Conservation (phyloP, 2,329 filamentous ascomycete species). For the Aspergillus sp. region DNA sequence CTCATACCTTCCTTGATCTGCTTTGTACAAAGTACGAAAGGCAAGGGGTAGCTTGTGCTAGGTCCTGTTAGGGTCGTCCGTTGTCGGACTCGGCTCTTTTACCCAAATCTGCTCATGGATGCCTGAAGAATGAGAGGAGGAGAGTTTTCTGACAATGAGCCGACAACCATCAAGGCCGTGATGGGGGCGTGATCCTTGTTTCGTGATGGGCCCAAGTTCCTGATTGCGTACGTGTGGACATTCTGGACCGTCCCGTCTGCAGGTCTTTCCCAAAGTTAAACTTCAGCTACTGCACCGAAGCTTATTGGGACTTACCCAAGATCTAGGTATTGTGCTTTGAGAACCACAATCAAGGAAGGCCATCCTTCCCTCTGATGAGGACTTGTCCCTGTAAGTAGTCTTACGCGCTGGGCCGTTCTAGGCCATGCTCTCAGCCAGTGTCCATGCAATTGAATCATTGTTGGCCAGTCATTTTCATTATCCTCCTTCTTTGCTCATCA, state of each 20-base stretch:
- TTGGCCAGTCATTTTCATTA: background rate
- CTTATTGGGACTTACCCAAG: background rate
- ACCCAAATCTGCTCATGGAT: background rate
- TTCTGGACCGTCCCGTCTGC: slow-evolving; percentile 7
- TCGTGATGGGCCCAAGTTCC: background rate
- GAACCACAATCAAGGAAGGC: background rate
- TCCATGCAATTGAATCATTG: background rate
- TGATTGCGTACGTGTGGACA: slow-evolving; percentile 3
- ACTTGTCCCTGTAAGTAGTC: too few species aligned
- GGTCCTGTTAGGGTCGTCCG: background rate
- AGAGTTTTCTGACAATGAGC: background rate
- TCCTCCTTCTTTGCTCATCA: background rate
- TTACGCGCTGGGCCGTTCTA: background rate
- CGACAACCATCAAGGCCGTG: background rate
- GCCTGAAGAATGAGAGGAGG: background rate
- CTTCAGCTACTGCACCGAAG: background rate
- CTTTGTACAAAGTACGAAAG: slow-evolving; percentile 13
- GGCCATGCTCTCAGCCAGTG: background rate
- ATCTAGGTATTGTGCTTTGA: background rate
- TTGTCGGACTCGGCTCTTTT: slow-evolving; percentile 3
- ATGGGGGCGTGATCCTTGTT: slow-evolving; percentile 1
- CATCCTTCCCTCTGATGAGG: background rate
- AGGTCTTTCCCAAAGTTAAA: background rate
- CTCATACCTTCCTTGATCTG: slow-evolving; percentile 1
- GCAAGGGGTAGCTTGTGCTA: background rate